Base-by-base conservation (phyloP, 768 basidiomycete genomes). In the Naganishia antarctica region DNA sequence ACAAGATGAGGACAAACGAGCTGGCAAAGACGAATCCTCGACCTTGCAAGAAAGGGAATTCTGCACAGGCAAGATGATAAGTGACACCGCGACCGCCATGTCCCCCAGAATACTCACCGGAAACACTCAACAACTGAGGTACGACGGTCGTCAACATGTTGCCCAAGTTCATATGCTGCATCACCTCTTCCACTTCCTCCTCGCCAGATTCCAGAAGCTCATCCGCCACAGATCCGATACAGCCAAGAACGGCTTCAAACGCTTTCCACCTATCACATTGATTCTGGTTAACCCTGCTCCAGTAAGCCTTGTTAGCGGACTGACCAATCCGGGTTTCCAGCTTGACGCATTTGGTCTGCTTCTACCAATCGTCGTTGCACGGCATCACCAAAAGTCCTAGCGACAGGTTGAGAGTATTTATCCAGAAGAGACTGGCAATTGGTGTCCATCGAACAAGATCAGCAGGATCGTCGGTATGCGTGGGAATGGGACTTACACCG, bases 21-120 rank as follows among this genome's bases (percentile, higher is more conserved):
- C 90, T 91, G 2, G 92, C 91, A 69, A 97, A 93, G 47, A 98
- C 90, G 66, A 97, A 96, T 0, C 86, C 89, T 66, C 96, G 83
- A 12, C 94, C 96, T 78, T 97, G 94, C 29, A 99, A 78, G 83
- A 97, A 99, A 0, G 91, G 91, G 62, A 82, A 83, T 25, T 90
- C 93, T 94, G 70, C 5, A 16, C n/a, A n/a, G n/a, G n/a, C n/a
- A n/a, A n/a, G n/a, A n/a, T n/a, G n/a, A n/a, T n/a, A n/a, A n/a
- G n/a, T n/a, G n/a, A n/a, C n/a, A n/a, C n/a, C n/a, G n/a, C n/a
- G n/a, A n/a, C n/a, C n/a, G n/a, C n/a, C n/a, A n/a, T n/a, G n/a
- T n/a, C 21, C 18, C 13, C 13, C 9, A 18, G 51, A 1, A 3
- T 12, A 78, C 83, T 50, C 67, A 93, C 92, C 87, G 40, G 85